phyloP scores from a whole-genome alignment of 345 rosid species.

The Eucalyptus sideroxylon region DNA sequence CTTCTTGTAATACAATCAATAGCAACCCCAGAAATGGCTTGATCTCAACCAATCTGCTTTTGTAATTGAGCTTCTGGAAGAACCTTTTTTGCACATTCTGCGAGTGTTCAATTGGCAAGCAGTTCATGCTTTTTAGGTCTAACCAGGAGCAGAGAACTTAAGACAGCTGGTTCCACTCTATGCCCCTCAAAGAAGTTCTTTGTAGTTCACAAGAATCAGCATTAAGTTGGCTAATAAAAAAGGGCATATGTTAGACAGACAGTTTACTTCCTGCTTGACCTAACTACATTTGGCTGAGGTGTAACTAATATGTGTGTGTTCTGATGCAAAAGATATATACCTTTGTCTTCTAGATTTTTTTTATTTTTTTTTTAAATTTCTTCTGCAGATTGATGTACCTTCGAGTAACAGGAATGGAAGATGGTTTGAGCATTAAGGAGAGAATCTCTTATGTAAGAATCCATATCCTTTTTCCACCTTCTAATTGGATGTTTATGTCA shows the following conservation, averaged over 20 bases:
- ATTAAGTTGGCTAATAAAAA: not conserved
- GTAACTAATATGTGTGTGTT: not conserved
- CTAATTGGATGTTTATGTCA: not conserved
- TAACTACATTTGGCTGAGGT: not conserved
- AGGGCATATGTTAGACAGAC: not conserved
- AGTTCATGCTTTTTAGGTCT: not conserved
- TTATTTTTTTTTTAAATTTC: not conserved
- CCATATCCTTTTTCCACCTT: not conserved
- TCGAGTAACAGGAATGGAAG: conserved; percentile 92
- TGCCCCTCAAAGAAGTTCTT: not conserved
- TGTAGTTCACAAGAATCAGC: not conserved
- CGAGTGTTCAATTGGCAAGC: not conserved
- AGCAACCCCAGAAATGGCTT: not conserved
- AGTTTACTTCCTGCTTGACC: not conserved
- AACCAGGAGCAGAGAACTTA: not conserved
- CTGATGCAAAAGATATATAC: not conserved
- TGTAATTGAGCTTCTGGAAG: not conserved
- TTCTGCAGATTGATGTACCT: conserved; percentile 70
- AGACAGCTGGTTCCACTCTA: not conserved
- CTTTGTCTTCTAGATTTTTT: not conserved
- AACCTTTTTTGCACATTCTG: not conserved
- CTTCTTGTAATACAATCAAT: not conserved
- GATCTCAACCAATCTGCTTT: not conserved
- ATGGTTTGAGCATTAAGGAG: conserved; percentile 80
- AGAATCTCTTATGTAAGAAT: conserved; percentile 66